Conservation (phyloP, 2,329 filamentous ascomycete genomes). For the Penicillium sp. region DNA sequence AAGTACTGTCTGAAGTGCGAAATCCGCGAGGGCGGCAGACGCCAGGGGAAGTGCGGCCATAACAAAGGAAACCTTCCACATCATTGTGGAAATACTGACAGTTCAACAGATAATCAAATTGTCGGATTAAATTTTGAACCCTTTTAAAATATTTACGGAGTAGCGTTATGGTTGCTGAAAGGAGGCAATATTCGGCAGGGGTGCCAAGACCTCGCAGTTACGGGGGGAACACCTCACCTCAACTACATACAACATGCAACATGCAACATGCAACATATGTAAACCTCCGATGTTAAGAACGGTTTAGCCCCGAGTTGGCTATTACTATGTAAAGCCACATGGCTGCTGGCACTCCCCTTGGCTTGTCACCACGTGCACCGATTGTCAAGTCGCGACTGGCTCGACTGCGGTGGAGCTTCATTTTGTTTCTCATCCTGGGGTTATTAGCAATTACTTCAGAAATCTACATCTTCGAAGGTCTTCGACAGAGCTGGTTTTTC, state of each 20-base stretch:
- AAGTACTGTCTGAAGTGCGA: too few species aligned
- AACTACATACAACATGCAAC: too few species aligned
- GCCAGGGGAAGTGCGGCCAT: too few species aligned
- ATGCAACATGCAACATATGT: too few species aligned
- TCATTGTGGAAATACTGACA: neutral
- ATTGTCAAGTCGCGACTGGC: neutral
- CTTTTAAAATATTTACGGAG: neutral
- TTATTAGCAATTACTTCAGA: neutral
- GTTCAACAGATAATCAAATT: neutral
- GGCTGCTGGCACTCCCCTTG: neutral
- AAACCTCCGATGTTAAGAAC: neutral
- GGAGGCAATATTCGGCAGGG: neutral
- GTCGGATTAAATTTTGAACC: too few species aligned
- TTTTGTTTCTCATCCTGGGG: neutral
- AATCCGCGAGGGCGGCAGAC: too few species aligned
- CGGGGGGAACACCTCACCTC: too few species aligned
- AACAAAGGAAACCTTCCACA: too few species aligned
- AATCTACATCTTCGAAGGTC: neutral
- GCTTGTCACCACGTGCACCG: constrained; percentile 6
- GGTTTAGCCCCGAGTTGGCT: neutral
- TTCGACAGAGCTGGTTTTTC: neutral
- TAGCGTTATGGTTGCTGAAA: neutral
- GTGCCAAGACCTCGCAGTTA: neutral
- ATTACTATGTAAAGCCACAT: neutral
- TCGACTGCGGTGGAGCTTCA: neutral